A percentile compares a stretch with the other conserved stretches of the same genome.
Conservation (phyloP, 352 stramenopile genomes). For the Pythium aphanidermatum region DNA sequence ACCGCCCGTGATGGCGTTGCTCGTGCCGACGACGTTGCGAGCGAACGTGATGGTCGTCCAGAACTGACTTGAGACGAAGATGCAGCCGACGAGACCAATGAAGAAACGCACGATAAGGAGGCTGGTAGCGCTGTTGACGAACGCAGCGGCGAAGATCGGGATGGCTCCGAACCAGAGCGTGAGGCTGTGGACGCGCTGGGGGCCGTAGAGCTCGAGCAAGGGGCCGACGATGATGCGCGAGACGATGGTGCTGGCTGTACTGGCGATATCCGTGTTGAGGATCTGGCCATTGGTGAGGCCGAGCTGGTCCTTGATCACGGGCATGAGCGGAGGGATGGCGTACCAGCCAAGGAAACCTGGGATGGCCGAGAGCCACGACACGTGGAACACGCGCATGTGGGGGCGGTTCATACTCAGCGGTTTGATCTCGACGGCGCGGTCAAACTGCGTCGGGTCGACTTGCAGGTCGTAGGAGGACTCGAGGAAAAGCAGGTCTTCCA, state of each 20-base stretch:
- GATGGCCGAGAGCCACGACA: conserved; percentile 90
- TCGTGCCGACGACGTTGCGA: conserved; percentile 90
- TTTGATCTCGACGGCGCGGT: conserved; percentile 74
- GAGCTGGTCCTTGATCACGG: conserved; percentile 85
- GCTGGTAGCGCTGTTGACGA: conserved; percentile 69
- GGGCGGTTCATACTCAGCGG: conserved; percentile 74
- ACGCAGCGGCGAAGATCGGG: conserved; percentile 78
- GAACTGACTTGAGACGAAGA: conserved; percentile 94
- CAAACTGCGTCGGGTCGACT: conserved; percentile 50
- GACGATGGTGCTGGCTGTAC: conserved; percentile 89
- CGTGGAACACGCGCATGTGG: conserved; percentile 94
- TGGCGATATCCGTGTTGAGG: conserved; percentile 90
- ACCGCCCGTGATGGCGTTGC: conserved; percentile 90
- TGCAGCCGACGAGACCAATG: conserved; percentile 91
- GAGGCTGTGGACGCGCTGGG: conserved; percentile 72
- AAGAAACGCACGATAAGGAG: conserved; percentile 91
- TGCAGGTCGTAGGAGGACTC: conserved; percentile 32
- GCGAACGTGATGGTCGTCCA: conserved; percentile 95
- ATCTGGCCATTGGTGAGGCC: conserved; percentile 83
- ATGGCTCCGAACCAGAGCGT: conserved; percentile 85
- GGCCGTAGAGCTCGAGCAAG: conserved; percentile 90
- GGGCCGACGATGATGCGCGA: conserved; percentile 90
- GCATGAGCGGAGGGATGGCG: conserved; percentile 91
- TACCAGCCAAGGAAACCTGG: conserved; percentile 94
- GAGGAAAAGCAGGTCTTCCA: conserved; percentile 4